Evolutionary conservation across 2,329 filamentous ascomycete genomes (phyloP).

Genomic region (Xylogone sp.): DNA sequence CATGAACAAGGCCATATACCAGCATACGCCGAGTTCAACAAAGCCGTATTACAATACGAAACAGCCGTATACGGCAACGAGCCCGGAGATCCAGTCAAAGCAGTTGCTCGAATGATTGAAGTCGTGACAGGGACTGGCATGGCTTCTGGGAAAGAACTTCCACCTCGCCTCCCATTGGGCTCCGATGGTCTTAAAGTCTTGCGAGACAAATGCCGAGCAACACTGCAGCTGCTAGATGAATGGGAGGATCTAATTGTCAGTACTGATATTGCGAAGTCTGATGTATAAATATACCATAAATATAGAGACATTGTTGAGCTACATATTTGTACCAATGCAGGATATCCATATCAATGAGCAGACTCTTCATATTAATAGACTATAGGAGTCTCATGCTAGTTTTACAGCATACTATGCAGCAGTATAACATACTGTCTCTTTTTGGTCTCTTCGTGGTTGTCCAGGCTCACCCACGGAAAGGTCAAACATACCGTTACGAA

Average conservation of each 20-base stretch:
- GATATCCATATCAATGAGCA: too few relatives aligned
- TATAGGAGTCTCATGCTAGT: too few relatives aligned
- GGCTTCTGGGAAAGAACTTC: slow-evolving; percentile 27
- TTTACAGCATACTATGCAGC: too few relatives aligned
- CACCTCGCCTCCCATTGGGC: slow-evolving; percentile 31
- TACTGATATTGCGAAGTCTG: slow-evolving; percentile 11
- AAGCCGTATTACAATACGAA: slow-evolving; percentile 11
- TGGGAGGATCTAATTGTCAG: slow-evolving; percentile 16
- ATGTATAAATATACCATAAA: not conserved
- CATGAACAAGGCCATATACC: not conserved
- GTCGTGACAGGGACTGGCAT: slow-evolving; percentile 28
- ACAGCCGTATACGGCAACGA: slow-evolving; percentile 29
- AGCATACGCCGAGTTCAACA: slow-evolving; percentile 6
- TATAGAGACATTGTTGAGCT: too few relatives aligned
- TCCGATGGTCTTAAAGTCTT: slow-evolving; percentile 29
- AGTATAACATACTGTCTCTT: too few relatives aligned
- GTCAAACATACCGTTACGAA: too few relatives aligned
- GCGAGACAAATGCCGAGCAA: slow-evolving; percentile 18
- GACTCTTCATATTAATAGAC: too few relatives aligned
- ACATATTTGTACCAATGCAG: too few relatives aligned
- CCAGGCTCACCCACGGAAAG: too few relatives aligned
- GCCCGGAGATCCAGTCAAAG: slow-evolving; percentile 36
- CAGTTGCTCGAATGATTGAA: slow-evolving; percentile 34
- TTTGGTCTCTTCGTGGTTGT: too few relatives aligned
- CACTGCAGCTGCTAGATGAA: slow-evolving; percentile 10